These are phyloP conservation scores for Verruconis gallopava DNA, from an alignment of 2,329 filamentous ascomycete species.

Conservation along the genomic window DNA sequence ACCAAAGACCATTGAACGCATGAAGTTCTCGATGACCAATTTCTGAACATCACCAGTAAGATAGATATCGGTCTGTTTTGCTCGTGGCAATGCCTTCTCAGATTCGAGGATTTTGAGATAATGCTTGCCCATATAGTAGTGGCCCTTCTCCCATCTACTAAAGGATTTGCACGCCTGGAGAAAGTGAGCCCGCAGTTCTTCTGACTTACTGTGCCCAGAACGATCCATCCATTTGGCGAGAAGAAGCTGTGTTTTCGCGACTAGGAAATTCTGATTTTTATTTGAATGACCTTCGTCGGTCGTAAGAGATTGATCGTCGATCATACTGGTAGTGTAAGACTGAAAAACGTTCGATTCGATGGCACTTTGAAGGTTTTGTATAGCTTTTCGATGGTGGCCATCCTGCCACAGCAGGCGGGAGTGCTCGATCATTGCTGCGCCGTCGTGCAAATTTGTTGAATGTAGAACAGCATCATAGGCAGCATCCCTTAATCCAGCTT, in stretches of 20 bases:
- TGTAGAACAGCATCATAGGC: conserved; percentile 91
- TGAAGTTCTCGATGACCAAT: conserved; percentile 85
- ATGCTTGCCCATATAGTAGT: conserved; percentile 92
- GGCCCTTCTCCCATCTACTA: conserved; percentile 82
- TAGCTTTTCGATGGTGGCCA: conserved; percentile 85
- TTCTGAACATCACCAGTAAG: conserved; percentile 74
- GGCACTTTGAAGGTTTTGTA: conserved; percentile 76
- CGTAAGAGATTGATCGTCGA: conserved; percentile 24
- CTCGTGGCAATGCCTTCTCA: conserved; percentile 61
- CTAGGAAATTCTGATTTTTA: conserved; percentile 45
- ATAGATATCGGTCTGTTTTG: conserved; percentile 48
- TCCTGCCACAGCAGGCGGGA: conserved; percentile 87
- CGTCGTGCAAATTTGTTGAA: conserved; percentile 71
- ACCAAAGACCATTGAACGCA: conserved; percentile 73
- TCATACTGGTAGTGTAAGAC: conserved; percentile 17
- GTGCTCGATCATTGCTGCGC: conserved; percentile 86
- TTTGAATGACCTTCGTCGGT: conserved; percentile 18
- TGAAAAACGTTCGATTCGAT: conserved; percentile 72
- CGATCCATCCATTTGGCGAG: conserved; percentile 94
- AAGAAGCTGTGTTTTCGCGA: conserved; percentile 70
- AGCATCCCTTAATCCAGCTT: conserved; percentile 68
- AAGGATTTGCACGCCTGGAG: conserved; percentile 61
- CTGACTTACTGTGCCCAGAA: conserved; percentile 83
- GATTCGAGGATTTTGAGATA: conserved; percentile 94
- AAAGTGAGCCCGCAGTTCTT: conserved; percentile 68